These are phyloP conservation scores for Periconia macrospinosa DNA, from an alignment of 2,329 filamentous ascomycete species.

Conservation along the genomic window DNA sequence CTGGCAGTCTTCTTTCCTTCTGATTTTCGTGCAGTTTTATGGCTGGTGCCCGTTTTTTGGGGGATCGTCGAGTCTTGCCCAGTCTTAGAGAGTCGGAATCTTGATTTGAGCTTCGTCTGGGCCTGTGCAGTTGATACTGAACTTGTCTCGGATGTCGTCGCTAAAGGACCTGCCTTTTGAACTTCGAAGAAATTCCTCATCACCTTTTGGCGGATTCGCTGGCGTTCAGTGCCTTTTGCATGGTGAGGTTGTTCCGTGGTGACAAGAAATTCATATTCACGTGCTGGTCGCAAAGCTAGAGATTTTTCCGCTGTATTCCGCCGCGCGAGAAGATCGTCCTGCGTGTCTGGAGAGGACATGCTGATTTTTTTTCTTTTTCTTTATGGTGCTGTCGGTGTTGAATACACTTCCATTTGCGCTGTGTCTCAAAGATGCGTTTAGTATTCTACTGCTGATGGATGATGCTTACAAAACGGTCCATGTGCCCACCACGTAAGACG, in stretches of 20 bases:
- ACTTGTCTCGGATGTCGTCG: conserved; percentile 14
- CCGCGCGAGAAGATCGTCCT: too few species aligned
- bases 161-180: conserved; percentile 8
- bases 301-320: conserved; percentile 3
- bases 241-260: conserved; percentile 26
- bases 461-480: too few species aligned
- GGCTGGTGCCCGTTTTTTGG: conserved; percentile 1
- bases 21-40: not conserved
- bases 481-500: too few species aligned
- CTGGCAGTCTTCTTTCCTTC: not conserved
- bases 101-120: conserved; percentile 19
- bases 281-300: not conserved
- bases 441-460: too few species aligned
- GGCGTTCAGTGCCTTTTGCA: conserved; percentile 19
- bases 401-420: too few species aligned
- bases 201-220: conserved; percentile 26
- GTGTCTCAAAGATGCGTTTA: too few species aligned
- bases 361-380: too few species aligned
- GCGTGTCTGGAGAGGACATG: too few species aligned
- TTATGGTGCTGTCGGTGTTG: too few species aligned
- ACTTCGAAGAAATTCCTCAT: conserved; percentile 33
- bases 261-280: conserved; percentile 31
- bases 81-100: conserved; percentile 24
- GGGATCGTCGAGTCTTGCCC: not conserved
- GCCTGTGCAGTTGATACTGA: conserved; percentile 25